Base-by-base conservation (phyloP, 2,329 filamentous ascomycete species). In the Lachnellula hyalina region DNA sequence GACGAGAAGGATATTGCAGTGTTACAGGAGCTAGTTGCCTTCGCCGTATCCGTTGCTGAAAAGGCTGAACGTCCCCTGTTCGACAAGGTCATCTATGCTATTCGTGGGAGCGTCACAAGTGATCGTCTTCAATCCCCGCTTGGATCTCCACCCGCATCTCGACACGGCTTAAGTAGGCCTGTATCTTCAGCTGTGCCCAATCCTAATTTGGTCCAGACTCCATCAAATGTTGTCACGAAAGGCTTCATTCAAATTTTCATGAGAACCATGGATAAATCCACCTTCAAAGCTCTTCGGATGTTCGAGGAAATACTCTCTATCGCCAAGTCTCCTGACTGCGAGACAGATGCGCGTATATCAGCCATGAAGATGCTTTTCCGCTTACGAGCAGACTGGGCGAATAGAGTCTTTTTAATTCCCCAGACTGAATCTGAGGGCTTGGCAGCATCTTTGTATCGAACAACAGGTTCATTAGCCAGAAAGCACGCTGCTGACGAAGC, bases 331-430 rank as follows among this genome's bases (percentile, higher is more conserved):
- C 77, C 75, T 28, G 74, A 77, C 34, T 83, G 80, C 57, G 86
- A 87, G 56, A 75, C 79, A 6, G 85, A 89, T 70, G 85, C 87
- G 50, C 85, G 89, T 6, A 74, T 94, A 25, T 85, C 84, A 12
- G 85, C 86, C 2, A 82, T 92, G 76, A 90, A 89, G 65, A 73
- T 93, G 44, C 75, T 96, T 2, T 93, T 95, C 68, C 84, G 92
- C 44, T 74, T 96, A 32, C 83, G 92, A 55, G 90, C 90, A 21
- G 90, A 96, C 70, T 90, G 87, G 68, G 83, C 87, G 9, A 83
- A 92, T 61, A 81, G 85, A 45, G 80, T 96, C 4, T 90, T 87
- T 55, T 75, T 96, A 51, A 84, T 84, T 7, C 73, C 81, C 35
- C 80, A 83, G 32, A 83, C 86, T 1, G 90, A 96, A 67, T 87